A percentile compares a stretch with the other conserved stretches of the same genome.
These are phyloP conservation scores for Cryphonectria nitschkei DNA, from an alignment of 2,329 filamentous ascomycete genomes.

Conservation along the genomic window DNA sequence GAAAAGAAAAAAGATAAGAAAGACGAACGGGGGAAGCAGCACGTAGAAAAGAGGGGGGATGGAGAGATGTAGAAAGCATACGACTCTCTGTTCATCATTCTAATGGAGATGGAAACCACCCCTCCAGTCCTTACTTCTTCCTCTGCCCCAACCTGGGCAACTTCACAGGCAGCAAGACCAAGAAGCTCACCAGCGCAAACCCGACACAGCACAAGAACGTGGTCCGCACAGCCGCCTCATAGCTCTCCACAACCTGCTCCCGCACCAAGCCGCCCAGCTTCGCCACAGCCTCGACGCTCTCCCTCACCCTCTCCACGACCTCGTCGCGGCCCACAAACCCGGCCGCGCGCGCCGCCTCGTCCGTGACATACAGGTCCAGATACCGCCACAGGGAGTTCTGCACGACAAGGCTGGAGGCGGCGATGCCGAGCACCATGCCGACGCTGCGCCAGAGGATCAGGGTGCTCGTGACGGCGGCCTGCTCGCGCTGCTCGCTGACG, in stretches of 20 bases:
- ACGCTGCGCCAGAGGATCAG: slow-evolving; percentile 72
- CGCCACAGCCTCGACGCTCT: slow-evolving; percentile 58
- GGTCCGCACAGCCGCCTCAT: slow-evolving; percentile 54
- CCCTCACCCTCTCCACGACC: slow-evolving; percentile 55
- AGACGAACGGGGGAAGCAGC: no score
- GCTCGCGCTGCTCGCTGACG: slow-evolving; percentile 61
- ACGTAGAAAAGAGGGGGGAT: no score
- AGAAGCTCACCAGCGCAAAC: slow-evolving; percentile 52
- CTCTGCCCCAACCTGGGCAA: slow-evolving; percentile 54
- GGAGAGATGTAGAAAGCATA: no score
- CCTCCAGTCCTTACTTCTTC: slow-evolving; percentile 39
- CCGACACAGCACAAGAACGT: slow-evolving; percentile 49
- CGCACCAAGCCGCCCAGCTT: slow-evolving; percentile 49
- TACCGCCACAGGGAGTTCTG: slow-evolving; percentile 70
- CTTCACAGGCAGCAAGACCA: slow-evolving; percentile 55
- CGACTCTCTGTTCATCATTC: no score
- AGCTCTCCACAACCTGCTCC: slow-evolving; percentile 59
- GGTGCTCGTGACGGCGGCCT: slow-evolving; percentile 72
- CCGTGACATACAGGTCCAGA: slow-evolving; percentile 57
- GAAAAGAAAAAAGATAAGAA: no score
- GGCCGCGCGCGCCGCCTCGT: slow-evolving; percentile 49
- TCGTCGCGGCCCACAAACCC: slow-evolving; percentile 47
- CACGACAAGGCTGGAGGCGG: slow-evolving; percentile 70
- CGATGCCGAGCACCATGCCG: slow-evolving; percentile 75
- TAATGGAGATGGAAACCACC: no score